Base-by-base conservation (phyloP, 495 filamentous ascomycete genomes). In the Bombardia bombarda region DNA sequence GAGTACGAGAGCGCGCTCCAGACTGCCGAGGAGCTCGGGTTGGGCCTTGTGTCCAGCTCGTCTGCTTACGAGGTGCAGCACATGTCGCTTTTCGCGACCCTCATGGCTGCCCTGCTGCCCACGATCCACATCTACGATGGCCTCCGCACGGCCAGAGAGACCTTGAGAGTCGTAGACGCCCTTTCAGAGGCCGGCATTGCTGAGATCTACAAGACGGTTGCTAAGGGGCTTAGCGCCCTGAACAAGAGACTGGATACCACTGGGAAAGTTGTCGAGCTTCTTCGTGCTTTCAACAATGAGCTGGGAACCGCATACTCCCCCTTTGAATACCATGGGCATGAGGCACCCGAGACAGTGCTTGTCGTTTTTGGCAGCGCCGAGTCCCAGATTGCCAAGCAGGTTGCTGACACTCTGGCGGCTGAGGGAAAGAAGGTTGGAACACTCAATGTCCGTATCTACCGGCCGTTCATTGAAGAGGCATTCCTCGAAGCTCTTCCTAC, bases 311-410 rank as follows among this genome's bases (percentile, higher is more conserved):
- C 88, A 18, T 98, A 98, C 55, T 72, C 82, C 49, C 78, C 86
- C 16, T 98, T 96, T 55, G 93, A 98, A 63, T 98, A 97, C 66
- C 73, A 84, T 52, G 92, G 92, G n/a, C 87, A 95, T 59, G 63
- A 73, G 8, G 63, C 77, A 28, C 75, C 92, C 17, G 80, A 85
- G 10, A 75, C 78, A 17, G 87, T 97, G 7, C 69, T 96, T 38
- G 87, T 97, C 21, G 87, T 86, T 21, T 94, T 98, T 53, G 92
- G 92, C 45, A 93, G 85, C 40, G 79, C 87, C 5, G 92, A 98
- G 67, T 81, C 86, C 16, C 84, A 90, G 45, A 69, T 97, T 36
- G 80, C 86, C 50, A 77, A 83, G 41, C 89, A 95, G 63, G 78
- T 97, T 38, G 84, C 86, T 3, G 67, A 77, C 25, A 79, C 79